Evolutionary conservation across 2,329 filamentous ascomycete species (phyloP).

Genomic region (Fusarium algeriense): DNA sequence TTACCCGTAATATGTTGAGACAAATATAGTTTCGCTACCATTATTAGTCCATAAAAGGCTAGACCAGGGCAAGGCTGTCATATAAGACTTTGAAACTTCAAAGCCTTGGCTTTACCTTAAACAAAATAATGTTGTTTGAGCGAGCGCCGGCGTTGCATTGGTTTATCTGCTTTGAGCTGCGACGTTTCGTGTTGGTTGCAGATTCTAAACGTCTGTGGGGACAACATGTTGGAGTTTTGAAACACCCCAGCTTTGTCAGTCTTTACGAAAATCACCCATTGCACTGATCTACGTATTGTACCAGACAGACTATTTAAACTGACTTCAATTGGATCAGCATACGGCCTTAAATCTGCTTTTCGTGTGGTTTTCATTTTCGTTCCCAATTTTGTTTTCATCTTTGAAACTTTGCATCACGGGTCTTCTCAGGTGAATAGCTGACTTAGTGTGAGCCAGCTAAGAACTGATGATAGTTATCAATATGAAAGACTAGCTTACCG

Average conservation of each 20-base stretch:
- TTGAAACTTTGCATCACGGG: background rate
- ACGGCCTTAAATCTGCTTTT: background rate
- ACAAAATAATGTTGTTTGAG: background rate
- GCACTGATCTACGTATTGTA: background rate
- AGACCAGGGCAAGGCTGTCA: slow-evolving; percentile 1
- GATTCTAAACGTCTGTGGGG: slow-evolving; percentile 2
- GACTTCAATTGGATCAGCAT: background rate
- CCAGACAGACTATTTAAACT: background rate
- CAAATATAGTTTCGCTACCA: slow-evolving; percentile 36
- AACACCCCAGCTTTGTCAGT: background rate
- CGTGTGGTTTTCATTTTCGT: too few species aligned
- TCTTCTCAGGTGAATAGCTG: background rate
- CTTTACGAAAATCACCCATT: background rate
- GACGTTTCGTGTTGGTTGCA: slow-evolving; percentile 40
- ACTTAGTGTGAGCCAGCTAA: background rate
- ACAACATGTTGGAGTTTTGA: background rate
- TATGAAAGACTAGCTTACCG: background rate
- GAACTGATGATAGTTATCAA: background rate
- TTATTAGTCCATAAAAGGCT: slow-evolving; percentile 6
- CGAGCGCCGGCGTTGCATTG: background rate
- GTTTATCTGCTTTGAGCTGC: slow-evolving; percentile 5
- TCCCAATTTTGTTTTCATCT: background rate
- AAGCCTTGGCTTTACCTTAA: slow-evolving; percentile 3
- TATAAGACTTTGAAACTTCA: slow-evolving; percentile 9
- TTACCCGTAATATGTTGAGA: slow-evolving; percentile 40